Base-by-base conservation (phyloP, 106 monocot genomes). In the Dioscorea alata region DNA sequence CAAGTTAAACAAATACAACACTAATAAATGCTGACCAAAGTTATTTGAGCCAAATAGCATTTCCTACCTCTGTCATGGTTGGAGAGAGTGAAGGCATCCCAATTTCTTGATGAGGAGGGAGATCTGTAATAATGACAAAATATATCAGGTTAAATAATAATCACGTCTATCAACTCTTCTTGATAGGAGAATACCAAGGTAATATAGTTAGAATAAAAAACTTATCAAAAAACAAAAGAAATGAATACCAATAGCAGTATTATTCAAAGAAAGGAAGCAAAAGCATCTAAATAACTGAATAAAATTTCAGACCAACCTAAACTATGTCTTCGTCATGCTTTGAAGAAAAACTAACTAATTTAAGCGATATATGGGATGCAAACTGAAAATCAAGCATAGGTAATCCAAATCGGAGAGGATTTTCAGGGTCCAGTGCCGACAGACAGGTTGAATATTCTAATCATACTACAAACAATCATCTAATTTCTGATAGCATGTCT, bases 41-140 rank as follows among this genome's bases (percentile, higher is more conserved):
- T 14, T 23, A 4, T 8, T 31, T 17, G 49, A 52, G 4, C 57
- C 12, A n/a, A 25, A 42, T 10, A 16, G 13, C 60, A 33, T 13
- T 48, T 14, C 28, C 71, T 75, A 99, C 99, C 87, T 99, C 99
- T 19, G 99, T 99, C 99, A 99, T 99, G 70, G 99, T 99, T 25
- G 99, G 99, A 70, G 99, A 99, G 63, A 99, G 93, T 22, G 99
- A 99, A 50, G 99, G 99, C 99, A 99, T 99, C 49, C 99, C 99
- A 73, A 99, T 71, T 68, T 73, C 80, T 74, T 90, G 85, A 83
- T 99, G 99, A 35, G 93, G 85, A 59, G 99, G 93, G 64, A 99
- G 69, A 52, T 84, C 93, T 93, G 83, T 50, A 85, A 78, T 32
- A 23, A 10, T 22, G 18, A 54, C 51, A 50, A 13, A 12, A 59